Conservation (phyloP, 2,329 filamentous ascomycete genomes). For the Pestalotiopsis fici region DNA sequence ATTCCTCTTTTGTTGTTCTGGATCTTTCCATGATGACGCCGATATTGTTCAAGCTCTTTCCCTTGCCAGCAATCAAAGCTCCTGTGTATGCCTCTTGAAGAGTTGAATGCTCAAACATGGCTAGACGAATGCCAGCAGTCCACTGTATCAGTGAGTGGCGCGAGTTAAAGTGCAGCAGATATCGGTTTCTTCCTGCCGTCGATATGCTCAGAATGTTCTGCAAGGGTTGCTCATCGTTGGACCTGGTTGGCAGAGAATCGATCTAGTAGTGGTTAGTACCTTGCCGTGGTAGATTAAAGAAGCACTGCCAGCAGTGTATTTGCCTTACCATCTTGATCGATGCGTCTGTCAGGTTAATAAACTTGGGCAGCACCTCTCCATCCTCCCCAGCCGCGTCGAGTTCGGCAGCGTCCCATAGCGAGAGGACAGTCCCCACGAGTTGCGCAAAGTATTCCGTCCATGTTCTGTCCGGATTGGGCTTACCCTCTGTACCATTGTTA, state of each 20-base stretch:
- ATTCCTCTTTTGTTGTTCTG: conserved; percentile 79
- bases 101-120: conserved; percentile 92
- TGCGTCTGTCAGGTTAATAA: conserved; percentile 95
- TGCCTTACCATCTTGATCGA: conserved; percentile 91
- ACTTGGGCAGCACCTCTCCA: conserved; percentile 83
- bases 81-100: conserved; percentile 97
- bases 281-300: conserved; percentile 14
- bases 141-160: conserved; percentile 91
- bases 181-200: conserved; percentile 93
- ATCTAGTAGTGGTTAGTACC: conserved; percentile 57
- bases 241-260: conserved; percentile 84
- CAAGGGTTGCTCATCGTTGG: conserved; percentile 73
- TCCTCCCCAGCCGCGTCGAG: conserved; percentile 85
- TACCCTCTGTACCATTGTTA: conserved; percentile 66
- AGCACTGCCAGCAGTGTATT: not conserved
- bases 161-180: conserved; percentile 94
- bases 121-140: conserved; percentile 89
- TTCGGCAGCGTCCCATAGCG: conserved; percentile 92
- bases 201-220: conserved; percentile 96
- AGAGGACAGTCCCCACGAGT: conserved; percentile 90
- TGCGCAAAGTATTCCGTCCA: conserved; percentile 99
- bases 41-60: conserved; percentile 86
- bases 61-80: conserved; percentile 92
- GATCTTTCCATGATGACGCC: conserved; percentile 83
- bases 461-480: conserved; percentile 79